Evolutionary conservation across 345 rosid species (phyloP).

Genomic region (Pugionium cornutum): DNA sequence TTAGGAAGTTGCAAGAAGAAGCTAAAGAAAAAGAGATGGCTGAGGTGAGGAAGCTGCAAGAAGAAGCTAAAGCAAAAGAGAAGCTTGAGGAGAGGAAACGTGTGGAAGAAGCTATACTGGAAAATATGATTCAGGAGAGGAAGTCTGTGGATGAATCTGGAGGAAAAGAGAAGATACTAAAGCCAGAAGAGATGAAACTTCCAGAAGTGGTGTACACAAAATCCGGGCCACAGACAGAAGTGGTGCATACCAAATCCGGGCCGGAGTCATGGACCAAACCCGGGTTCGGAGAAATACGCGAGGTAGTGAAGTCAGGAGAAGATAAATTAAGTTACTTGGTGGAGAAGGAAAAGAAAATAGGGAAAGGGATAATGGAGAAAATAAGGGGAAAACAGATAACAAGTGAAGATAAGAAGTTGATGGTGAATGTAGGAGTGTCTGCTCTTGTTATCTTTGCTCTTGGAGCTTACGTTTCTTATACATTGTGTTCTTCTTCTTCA

Average conservation of each 20-base stretch:
- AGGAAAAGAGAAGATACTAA: background rate
- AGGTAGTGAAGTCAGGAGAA: slow-evolving; percentile 31
- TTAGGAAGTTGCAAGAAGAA: slow-evolving; percentile 35
- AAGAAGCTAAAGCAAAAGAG: slow-evolving; percentile 15
- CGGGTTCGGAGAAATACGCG: slow-evolving; percentile 4
- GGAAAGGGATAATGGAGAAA: slow-evolving; percentile 40
- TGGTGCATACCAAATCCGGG: background rate
- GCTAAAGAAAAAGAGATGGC: slow-evolving; percentile 24
- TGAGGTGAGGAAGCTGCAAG: slow-evolving; percentile 17
- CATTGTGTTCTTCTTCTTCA: slow-evolving; percentile 39
- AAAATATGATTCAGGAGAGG: slow-evolving; percentile 16
- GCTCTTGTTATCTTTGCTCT: slow-evolving; percentile 54
- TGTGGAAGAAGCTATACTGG: background rate
- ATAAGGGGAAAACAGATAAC: slow-evolving; percentile 35
- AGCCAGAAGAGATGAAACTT: slow-evolving; percentile 29
- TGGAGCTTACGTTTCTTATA: slow-evolving; percentile 55
- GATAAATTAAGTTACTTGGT: slow-evolving; percentile 16
- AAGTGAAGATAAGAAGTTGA: slow-evolving; percentile 52
- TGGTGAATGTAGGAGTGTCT: slow-evolving; percentile 62
- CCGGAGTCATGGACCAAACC: background rate
- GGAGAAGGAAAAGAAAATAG: slow-evolving; percentile 35
- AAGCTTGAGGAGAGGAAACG: slow-evolving; percentile 8
- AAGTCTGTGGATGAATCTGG: slow-evolving; percentile 16
- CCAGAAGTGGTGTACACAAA: slow-evolving; percentile 33
- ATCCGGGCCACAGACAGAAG: too few species aligned